Conservation (phyloP, 1,284 basidiomycete genomes). For the Moesziomyces parantarcticus region DNA sequence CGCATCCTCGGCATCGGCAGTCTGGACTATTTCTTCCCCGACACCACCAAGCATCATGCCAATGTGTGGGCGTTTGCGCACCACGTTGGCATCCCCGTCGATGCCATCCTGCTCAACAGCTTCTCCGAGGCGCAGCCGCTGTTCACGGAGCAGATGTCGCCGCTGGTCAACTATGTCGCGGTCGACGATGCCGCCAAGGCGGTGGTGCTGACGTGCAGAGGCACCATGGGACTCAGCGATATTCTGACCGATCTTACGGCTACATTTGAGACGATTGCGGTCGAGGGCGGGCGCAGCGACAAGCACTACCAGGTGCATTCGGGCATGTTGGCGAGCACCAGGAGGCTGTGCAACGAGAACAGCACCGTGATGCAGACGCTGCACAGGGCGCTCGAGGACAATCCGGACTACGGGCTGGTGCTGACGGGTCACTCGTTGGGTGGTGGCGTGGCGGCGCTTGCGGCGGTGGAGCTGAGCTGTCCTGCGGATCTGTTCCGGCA, state of each 20-base stretch:
- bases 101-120: conserved; percentile 70
- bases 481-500: conserved; percentile 63
- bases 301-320: conserved; percentile 70
- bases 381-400: conserved; percentile 67
- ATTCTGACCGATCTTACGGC: conserved; percentile 72
- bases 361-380: conserved; percentile 70
- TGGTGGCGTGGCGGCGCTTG: conserved; percentile 70
- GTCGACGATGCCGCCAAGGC: conserved; percentile 70
- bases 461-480: conserved; percentile 67
- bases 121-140: conserved; percentile 67
- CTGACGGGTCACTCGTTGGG: conserved; percentile 71
- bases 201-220: conserved; percentile 71
- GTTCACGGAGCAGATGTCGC: conserved; percentile 66
- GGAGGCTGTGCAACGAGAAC: conserved; percentile 67
- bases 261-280: conserved; percentile 69
- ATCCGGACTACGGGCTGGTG: conserved; percentile 71
- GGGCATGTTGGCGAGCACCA: conserved; percentile 71
- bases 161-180: conserved; percentile 70
- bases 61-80: conserved; percentile 69
- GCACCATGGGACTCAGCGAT: conserved; percentile 71
- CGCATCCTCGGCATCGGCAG: conserved; percentile 70
- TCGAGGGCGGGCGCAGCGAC: conserved; percentile 68
- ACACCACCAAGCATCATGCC: conserved; percentile 70
- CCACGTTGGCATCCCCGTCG: conserved; percentile 71
- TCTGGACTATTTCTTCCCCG: conserved; percentile 70